Base-by-base conservation (phyloP, 2,329 filamentous ascomycete genomes). In the Pseudogymnoascus sp. region DNA sequence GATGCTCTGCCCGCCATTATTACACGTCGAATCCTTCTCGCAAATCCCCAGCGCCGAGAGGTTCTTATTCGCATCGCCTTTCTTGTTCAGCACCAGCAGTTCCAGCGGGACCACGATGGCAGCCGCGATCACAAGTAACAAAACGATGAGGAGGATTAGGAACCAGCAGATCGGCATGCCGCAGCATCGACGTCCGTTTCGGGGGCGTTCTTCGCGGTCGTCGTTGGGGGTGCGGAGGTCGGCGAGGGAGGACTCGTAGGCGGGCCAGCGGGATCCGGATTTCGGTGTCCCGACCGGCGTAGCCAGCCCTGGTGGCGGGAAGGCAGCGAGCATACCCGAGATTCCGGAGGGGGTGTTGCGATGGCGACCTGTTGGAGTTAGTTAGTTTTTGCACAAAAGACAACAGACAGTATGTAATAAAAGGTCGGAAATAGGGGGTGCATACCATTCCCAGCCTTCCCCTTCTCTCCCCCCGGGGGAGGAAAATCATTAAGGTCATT, bases 121-220 rank as follows among this genome's bases (percentile, higher is more conserved):
- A 4, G 90, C 90, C 3, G 89, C 86, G 62, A 96, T 80, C 25
- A 96, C 79, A 63, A 89, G 77, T 40, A 96, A 72, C 10, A 92
- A 71, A 3, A 92, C 72, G 18, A 95, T 75, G 14, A 84, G 62
- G 10, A 84, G 72, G 0, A 91, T 71, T 21, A 94, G 75, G 71
- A 96, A 92, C 0, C 82, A 83, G 86, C 91, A 95, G 14, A 89
- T 72, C 2, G 91, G 89, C 69, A 97, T 82, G 14, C 93, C 93
- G 71, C 93, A 99, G 75, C 89, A 95, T 63, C 84, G 84, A 40
- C 88, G 84, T 11, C 79, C 75, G 65, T 76, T 78, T 4, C n/a
- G 35, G 63, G 14, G 21, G 21, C 21, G 21, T 21, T 21, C 21
- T 21, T 21, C 21, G 21, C 21, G 21, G 21, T 21, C 21, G 21